A percentile compares a stretch with the other conserved stretches of the same genome.
phyloP scores from a whole-genome alignment of 257 asterid genomes.

The Paulownia fortunei region DNA sequence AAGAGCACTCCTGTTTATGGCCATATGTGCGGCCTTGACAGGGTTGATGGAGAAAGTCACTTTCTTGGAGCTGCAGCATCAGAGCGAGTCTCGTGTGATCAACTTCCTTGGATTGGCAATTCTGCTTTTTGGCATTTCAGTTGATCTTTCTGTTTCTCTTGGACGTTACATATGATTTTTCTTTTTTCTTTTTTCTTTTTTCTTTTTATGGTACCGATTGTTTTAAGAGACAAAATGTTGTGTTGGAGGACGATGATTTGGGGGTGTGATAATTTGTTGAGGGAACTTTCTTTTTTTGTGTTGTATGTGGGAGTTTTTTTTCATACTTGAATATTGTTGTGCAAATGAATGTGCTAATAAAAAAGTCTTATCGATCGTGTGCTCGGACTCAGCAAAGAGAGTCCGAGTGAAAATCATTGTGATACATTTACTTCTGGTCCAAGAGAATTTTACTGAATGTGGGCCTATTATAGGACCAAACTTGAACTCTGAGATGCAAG shows the following conservation, averaged over 20 bases:
- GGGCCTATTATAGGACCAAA: too few species aligned
- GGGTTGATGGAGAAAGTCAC: slow-evolving; percentile 77
- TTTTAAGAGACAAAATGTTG: neutral
- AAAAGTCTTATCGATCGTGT: neutral
- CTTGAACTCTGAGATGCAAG: too few species aligned
- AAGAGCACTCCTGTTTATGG: slow-evolving; percentile 65
- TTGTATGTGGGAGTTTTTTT: neutral
- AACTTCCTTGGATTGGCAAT: slow-evolving; percentile 69
- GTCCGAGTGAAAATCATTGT: neutral
- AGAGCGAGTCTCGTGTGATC: slow-evolving; percentile 50
- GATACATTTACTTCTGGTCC: neutral
- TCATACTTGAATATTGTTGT: slow-evolving; percentile 9
- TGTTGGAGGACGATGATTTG: neutral
- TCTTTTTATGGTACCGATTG: neutral
- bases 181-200: neutral
- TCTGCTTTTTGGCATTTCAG: slow-evolving; percentile 69
- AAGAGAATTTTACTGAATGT: neutral
- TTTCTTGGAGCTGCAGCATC: slow-evolving; percentile 34
- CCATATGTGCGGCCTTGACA: slow-evolving; percentile 67
- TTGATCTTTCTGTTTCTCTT: slow-evolving; percentile 67
- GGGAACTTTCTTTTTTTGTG: slow-evolving; percentile 4
- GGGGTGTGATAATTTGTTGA: slow-evolving; percentile 7
- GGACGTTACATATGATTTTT: slow-evolving; percentile 44
- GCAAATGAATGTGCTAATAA: neutral
- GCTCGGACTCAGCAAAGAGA: neutral